Evolutionary conservation across 2,329 filamentous ascomycete genomes (phyloP).

Genomic region (Colletotrichum aenigma): DNA sequence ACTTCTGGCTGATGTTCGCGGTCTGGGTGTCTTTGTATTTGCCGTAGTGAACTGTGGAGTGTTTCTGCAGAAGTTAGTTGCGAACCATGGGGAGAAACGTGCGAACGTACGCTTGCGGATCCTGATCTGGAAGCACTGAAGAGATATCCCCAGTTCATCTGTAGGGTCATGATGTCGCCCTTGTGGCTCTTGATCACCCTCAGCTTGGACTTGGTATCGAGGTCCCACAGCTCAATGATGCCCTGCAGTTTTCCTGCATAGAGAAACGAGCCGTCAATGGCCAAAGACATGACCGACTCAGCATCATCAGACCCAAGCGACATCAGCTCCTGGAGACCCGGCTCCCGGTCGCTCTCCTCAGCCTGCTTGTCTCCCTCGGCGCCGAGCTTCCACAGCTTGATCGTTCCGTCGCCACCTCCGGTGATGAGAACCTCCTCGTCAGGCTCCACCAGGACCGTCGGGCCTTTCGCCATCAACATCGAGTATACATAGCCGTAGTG

Average conservation of each 20-base stretch:
- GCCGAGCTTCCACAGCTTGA: constrained; percentile 86
- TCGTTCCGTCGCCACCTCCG: constrained; percentile 89
- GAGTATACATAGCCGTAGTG: constrained; percentile 97
- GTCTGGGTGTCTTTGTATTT: constrained; percentile 53
- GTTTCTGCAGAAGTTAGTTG: constrained; percentile 55
- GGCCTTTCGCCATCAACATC: constrained; percentile 83
- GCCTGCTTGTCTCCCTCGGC: constrained; percentile 34
- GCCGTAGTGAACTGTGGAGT: constrained; percentile 69
- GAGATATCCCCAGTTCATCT: constrained; percentile 83
- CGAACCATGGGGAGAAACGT: background rate
- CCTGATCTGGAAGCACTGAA: constrained; percentile 92
- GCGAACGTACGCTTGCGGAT: constrained; percentile 72
- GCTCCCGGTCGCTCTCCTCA: constrained; percentile 56
- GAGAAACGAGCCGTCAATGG: constrained; percentile 87
- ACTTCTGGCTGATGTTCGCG: constrained; percentile 74
- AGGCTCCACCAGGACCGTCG: constrained; percentile 67
- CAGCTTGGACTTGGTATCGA: constrained; percentile 90
- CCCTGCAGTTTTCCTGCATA: constrained; percentile 90
- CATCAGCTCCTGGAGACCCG: constrained; percentile 73
- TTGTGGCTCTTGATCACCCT: constrained; percentile 82
- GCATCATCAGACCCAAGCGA: constrained; percentile 65
- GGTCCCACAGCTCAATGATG: constrained; percentile 93
- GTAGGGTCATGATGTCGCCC: constrained; percentile 84
- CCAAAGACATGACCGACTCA: constrained; percentile 75
- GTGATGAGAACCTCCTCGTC: constrained; percentile 86